phyloP scores from a whole-genome alignment of 805 yeast genomes.

The Kodamaea nitidulidarum region DNA sequence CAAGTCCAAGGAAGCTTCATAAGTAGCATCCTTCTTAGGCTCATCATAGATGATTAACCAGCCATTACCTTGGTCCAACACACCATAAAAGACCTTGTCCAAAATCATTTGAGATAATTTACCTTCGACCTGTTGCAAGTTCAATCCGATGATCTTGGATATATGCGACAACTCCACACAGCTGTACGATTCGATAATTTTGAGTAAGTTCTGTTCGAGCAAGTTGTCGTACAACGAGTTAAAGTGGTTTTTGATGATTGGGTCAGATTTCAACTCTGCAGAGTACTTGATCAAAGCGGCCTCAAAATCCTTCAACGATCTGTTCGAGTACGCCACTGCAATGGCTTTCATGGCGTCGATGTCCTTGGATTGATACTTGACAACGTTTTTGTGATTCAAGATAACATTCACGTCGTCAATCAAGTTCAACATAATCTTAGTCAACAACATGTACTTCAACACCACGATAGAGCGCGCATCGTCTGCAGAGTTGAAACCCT shows the following conservation, averaged over 20 bases:
- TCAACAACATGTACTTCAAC: constrained; percentile 85
- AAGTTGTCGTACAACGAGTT: constrained; percentile 89
- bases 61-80: constrained; percentile 96
- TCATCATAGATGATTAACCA: constrained; percentile 91
- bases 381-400: constrained; percentile 61
- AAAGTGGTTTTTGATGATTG: constrained; percentile 86
- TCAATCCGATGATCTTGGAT: constrained; percentile 83
- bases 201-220: constrained; percentile 87
- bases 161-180: constrained; percentile 92
- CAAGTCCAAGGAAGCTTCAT: constrained; percentile 81
- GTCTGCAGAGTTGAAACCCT: constrained; percentile 74
- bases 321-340: constrained; percentile 81
- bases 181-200: constrained; percentile 93
- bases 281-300: constrained; percentile 68
- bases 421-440: constrained; percentile 88
- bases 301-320: constrained; percentile 90
- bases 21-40: constrained; percentile 83
- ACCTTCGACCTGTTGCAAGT: constrained; percentile 84
- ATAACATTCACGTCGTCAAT: constrained; percentile 82
- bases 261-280: constrained; percentile 76
- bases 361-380: constrained; percentile 74
- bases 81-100: constrained; percentile 94
- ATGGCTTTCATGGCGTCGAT: constrained; percentile 96
- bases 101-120: constrained; percentile 94
- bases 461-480: constrained; percentile 62